phyloP scores from a whole-genome alignment of 1,284 basidiomycete species.

The Boletus semigastroideus region DNA sequence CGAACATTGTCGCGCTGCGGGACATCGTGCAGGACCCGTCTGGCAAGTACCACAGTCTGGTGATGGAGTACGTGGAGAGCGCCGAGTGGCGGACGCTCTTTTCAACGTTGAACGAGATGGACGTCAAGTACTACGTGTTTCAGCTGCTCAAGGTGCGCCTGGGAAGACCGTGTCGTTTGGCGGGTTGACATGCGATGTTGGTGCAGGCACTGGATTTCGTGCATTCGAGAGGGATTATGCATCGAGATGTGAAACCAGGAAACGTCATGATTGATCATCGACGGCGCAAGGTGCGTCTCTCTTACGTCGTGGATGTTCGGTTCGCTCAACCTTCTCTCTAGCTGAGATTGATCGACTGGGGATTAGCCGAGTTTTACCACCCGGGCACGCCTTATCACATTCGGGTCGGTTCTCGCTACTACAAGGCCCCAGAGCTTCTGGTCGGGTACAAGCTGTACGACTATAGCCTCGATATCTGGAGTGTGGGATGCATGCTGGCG shows the following conservation, averaged over 20 bases:
- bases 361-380: slow-evolving; percentile 90
- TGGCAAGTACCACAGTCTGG: slow-evolving; percentile 78
- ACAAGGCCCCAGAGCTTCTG: slow-evolving; percentile 86
- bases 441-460: slow-evolving; percentile 88
- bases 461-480: slow-evolving; percentile 87
- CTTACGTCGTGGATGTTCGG: not conserved
- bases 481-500: slow-evolving; percentile 86
- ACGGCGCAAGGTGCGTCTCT: slow-evolving; percentile 59
- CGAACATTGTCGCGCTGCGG: slow-evolving; percentile 79
- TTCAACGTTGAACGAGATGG: slow-evolving; percentile 72
- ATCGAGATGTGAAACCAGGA: slow-evolving; percentile 88
- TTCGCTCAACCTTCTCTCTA: slow-evolving; percentile 29
- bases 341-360: slow-evolving; percentile 90
- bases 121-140: slow-evolving; percentile 84
- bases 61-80: slow-evolving; percentile 85
- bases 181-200: not conserved
- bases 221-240: slow-evolving; percentile 88
- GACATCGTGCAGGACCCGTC: slow-evolving; percentile 81
- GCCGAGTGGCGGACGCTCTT: slow-evolving; percentile 84
- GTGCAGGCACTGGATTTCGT: slow-evolving; percentile 80
- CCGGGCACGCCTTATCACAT: slow-evolving; percentile 86
- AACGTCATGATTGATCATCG: slow-evolving; percentile 92
- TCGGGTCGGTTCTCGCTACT: slow-evolving; percentile 87
- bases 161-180: not conserved
- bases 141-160: slow-evolving; percentile 73